Evolutionary conservation across 2,329 filamentous ascomycete species (phyloP), one percentile per base, ranked within the genome.

Genomic region (Epichloe sp.): DNA sequence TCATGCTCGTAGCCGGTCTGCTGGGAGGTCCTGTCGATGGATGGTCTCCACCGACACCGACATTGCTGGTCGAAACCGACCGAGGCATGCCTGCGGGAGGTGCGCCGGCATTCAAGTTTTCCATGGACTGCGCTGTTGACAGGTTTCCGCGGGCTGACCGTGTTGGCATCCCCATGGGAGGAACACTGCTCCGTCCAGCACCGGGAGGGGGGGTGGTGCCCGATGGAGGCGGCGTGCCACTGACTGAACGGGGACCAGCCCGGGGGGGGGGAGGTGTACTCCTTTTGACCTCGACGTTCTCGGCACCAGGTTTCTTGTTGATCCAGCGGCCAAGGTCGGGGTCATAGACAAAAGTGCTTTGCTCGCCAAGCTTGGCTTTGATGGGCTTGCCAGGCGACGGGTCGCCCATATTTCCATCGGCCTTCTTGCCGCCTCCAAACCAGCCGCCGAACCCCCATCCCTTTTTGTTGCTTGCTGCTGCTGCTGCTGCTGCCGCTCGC

Each of bases 261-360:
- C 77, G 82, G 0, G 90, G 1, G 6, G 93, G 90, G 6, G 93
- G 90, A 1, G 91, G 86, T 0, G 89, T 82, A 1, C 82, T 45
- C 77, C 72, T 56, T 80, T 80, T 77, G 3, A 78, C 71, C 26
- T 76, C 71, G 8, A 71, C 70, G 43, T 78, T 78, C 50, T 85
- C 83, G 7, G 79, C 77, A 12, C 83, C 83, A 11, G 81, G 80
- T 65, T 95, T 96, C 74, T 96, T 96, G 73, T 98, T 97, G 65
- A 98, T 77, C 94, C 94, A 98, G 65, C 93, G 89, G 73, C 95
- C 94, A 49, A 95, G 78, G n/a, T 96, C 87, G 2, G 89, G 86
- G 63, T 98, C 93, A 62, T 93, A 98, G 58, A 91, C 85, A 67
- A 98, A 96, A 44, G 83, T 88, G 66, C 82, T 95, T 62, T 93